Percentiles rank a stretch among this genome's conserved stretches.
Evolutionary conservation across 169 alveolate genomes (phyloP).

Genomic region (Eimeria necatrix): DNA sequence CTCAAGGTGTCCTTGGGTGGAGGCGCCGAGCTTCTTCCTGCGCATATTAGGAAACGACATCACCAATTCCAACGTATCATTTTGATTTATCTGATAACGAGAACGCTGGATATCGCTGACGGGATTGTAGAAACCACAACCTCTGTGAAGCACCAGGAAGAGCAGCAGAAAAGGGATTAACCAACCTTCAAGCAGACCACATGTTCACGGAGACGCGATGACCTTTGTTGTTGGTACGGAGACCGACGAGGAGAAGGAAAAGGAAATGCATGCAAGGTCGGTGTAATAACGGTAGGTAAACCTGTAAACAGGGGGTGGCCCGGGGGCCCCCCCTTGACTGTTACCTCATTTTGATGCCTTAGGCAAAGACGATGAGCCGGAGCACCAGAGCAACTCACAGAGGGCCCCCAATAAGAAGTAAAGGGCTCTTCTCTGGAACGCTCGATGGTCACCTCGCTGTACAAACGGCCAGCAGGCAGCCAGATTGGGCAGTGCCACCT

Average conservation of each 20-base stretch:
- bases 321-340: conserved; percentile 42
- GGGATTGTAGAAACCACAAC: too few species aligned
- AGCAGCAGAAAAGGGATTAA: too few species aligned
- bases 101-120: too few species aligned
- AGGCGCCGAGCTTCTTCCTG: too few species aligned
- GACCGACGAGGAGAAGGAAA: neutral
- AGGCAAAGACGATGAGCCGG: neutral
- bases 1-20: too few species aligned
- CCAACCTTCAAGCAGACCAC: neutral
- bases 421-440: conserved; percentile 30
- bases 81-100: too few species aligned
- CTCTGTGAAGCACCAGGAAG: too few species aligned
- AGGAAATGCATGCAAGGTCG: neutral
- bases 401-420: neutral
- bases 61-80: too few species aligned
- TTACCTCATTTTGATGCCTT: neutral
- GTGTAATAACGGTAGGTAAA: neutral
- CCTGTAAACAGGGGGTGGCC: conserved; percentile 17
- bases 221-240: neutral
- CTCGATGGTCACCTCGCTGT: neutral
- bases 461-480: neutral
- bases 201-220: neutral
- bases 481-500: neutral
- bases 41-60: too few species aligned
- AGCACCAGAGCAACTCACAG: neutral